Evolutionary conservation across 257 asterid species (phyloP), one percentile per base, ranked within the genome.

Genomic region (Cordia subcordata): DNA sequence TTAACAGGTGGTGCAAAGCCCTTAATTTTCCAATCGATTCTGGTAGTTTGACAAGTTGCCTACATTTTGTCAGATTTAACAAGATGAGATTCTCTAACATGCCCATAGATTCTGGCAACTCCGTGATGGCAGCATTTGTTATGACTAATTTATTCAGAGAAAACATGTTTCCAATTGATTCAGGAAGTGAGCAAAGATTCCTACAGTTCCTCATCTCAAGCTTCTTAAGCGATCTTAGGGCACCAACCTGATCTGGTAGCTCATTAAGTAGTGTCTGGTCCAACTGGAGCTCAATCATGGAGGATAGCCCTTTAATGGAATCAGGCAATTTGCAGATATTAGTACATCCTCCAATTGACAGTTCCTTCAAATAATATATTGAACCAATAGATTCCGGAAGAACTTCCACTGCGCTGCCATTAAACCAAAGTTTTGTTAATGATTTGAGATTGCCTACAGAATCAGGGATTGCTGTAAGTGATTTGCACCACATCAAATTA

Each of bases 361-460:
- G 67, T 38, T n/a, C 17, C 61, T 46, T 59, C 66, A 73, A 60
- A 65, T 63, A 60, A 60, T 49, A 49, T n/a, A 73, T 56, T 27
- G 58, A 54, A 60, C 75, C 79, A 37, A 73, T 55, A 46, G 75
- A 68, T 47, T 49, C 68, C 13, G 79, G 75, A 55, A 73, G 19
- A 21, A 33, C n/a, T 32, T 27, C 15, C 15, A 68, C 53, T 13
- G 65, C 47, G 46, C 75, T 64, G 27, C 63, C 33, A 49, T 49
- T 45, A 38, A 73, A 65, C 58, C 37, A 68, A 55, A 73, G 64
- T 53, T 64, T 40, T 50, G 62, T 57, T 49, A 73, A 55, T 18
- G 79, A 68, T 49, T 64, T 68, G 51, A 68, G 56, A 39, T 50
- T 21, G 37, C 68, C 75, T 35, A 73, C 56, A 17, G 68, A 47